Conservation (phyloP, 352 stramenopile genomes). For the Pythium rishiriense region DNA sequence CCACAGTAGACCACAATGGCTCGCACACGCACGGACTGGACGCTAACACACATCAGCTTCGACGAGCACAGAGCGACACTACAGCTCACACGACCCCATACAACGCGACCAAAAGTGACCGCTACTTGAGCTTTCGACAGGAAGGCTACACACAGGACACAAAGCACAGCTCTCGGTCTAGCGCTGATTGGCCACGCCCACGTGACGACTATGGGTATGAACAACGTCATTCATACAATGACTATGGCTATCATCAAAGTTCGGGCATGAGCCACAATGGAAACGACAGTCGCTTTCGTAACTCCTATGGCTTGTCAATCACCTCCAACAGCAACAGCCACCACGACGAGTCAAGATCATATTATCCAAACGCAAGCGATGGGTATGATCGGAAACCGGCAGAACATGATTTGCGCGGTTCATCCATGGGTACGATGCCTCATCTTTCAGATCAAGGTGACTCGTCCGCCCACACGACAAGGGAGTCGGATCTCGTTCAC, state of each 20-base stretch:
- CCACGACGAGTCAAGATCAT: neutral
- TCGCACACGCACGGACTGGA: neutral
- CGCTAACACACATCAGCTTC: neutral
- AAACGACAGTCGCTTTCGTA: neutral
- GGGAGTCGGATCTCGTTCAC: neutral
- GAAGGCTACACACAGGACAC: neutral
- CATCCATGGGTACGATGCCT: neutral
- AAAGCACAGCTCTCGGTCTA: neutral
- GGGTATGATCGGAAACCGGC: neutral
- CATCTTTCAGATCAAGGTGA: neutral
- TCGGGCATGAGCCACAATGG: neutral
- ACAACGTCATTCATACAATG: neutral
- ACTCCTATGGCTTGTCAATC: neutral
- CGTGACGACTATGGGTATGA: neutral
- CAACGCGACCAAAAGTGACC: neutral
- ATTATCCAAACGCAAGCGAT: neutral
- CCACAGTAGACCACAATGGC: neutral
- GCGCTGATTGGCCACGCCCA: constrained; percentile 5
- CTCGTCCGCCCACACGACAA: neutral
- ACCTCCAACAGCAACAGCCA: neutral
- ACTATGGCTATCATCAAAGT: neutral
- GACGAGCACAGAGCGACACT: constrained; percentile 11
- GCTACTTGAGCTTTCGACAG: neutral
- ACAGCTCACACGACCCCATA: neutral
- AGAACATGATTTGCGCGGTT: neutral